Percentiles rank a stretch among this genome's conserved stretches.
phyloP scores from a whole-genome alignment of 177 flowering plant genomes.

The Tripterygium wilfordii region DNA sequence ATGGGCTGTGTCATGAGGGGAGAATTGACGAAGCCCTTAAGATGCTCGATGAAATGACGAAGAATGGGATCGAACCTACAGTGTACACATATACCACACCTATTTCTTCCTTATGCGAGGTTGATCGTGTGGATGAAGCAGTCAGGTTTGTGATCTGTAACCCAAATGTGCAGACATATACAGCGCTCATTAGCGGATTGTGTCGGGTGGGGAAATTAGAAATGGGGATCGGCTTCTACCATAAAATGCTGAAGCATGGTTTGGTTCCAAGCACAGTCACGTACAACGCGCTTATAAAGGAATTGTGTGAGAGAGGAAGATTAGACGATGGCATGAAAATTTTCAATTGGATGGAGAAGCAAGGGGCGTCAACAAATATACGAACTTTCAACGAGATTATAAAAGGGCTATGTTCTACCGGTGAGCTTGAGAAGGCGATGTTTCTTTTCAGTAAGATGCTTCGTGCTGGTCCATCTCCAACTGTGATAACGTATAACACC shows the following conservation, averaged over 20 bases:
- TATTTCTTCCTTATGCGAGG: slow-evolving; percentile 38
- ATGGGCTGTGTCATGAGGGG: slow-evolving; percentile 60
- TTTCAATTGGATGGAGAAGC: slow-evolving; percentile 50
- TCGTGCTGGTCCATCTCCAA: slow-evolving; percentile 59
- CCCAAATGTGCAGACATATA: slow-evolving; percentile 74
- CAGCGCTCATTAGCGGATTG: slow-evolving; percentile 68
- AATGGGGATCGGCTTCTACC: slow-evolving; percentile 62
- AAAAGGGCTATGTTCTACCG: slow-evolving; percentile 38
- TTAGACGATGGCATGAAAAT: slow-evolving; percentile 39
- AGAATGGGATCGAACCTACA: slow-evolving; percentile 64
- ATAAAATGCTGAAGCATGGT: slow-evolving; percentile 54
- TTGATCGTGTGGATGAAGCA: slow-evolving; percentile 53
- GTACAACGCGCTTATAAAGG: slow-evolving; percentile 57
- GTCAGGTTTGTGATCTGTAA: slow-evolving; percentile 33
- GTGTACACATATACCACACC: slow-evolving; percentile 68
- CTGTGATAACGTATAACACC: slow-evolving; percentile 58
- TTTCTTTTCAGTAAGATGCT: slow-evolving; percentile 52
- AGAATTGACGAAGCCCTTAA: slow-evolving; percentile 63
- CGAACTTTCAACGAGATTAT: slow-evolving; percentile 66
- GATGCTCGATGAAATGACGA: slow-evolving; percentile 59
- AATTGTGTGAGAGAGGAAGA: slow-evolving; percentile 38
- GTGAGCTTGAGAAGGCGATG: slow-evolving; percentile 59
- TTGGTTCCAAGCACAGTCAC: slow-evolving; percentile 57
- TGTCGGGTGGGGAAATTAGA: slow-evolving; percentile 32
- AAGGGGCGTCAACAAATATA: slow-evolving; percentile 28